A percentile compares a stretch with the other conserved stretches of the same genome.
Conservation (phyloP, 1,284 basidiomycete species). For the Puccinia hordei region DNA sequence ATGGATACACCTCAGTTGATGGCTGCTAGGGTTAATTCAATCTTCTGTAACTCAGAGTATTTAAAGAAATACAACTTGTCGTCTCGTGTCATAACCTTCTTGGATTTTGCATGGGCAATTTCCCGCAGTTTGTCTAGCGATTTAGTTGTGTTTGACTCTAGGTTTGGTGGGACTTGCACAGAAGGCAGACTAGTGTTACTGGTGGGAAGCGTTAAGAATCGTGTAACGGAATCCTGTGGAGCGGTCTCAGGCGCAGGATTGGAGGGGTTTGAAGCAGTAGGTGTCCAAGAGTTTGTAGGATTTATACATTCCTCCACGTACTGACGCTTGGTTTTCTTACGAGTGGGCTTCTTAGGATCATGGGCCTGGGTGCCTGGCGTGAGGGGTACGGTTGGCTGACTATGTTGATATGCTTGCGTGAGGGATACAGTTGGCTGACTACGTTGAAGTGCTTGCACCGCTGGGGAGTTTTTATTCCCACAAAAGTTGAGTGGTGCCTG, state of each 20-base stretch:
- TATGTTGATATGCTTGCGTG: too few species aligned
- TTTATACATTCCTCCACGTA: background rate
- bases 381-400: too few species aligned
- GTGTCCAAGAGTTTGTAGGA: background rate
- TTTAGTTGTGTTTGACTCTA: background rate
- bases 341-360: too few species aligned
- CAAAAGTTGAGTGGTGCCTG: too few species aligned
- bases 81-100: constrained; percentile 2
- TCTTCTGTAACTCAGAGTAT: background rate
- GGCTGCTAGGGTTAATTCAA: background rate
- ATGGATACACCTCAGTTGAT: background rate
- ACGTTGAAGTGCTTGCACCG: too few species aligned
- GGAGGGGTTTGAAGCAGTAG: background rate
- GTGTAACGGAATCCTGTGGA: background rate
- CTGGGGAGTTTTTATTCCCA: too few species aligned
- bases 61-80: constrained; percentile 7
- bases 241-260: background rate
- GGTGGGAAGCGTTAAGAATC: background rate
- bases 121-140: background rate
- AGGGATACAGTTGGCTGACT: too few species aligned
- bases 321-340: too few species aligned
- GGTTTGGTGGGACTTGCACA: background rate
- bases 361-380: too few species aligned
- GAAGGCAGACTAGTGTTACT: background rate
- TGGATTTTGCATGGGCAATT: constrained; percentile 2